These are phyloP conservation scores for Fagus crenata DNA, from an alignment of 306 rosid genomes.

Conservation along the genomic window DNA sequence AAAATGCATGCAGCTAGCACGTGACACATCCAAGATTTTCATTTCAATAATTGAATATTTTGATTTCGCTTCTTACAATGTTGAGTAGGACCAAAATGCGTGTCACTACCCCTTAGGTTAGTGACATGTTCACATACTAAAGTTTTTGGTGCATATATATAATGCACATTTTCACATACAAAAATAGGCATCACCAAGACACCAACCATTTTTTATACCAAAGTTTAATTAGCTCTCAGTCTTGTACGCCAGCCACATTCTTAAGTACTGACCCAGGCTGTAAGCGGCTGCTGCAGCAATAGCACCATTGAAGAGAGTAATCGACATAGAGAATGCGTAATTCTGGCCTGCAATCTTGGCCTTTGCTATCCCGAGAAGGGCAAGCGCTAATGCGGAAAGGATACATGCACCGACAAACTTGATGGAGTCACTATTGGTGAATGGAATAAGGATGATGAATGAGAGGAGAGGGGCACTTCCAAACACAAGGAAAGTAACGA, in stretches of 20 bases:
- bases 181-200: no score
- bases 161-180: no score
- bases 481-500: conserved; percentile 48
- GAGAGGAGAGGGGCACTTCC: conserved; percentile 56
- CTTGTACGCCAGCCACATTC: conserved; percentile 40
- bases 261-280: conserved; percentile 44
- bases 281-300: conserved; percentile 60
- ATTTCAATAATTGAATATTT: no score
- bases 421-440: conserved; percentile 40
- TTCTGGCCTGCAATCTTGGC: conserved; percentile 52
- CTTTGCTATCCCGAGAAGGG: conserved; percentile 51
- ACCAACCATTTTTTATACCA: no score
- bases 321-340: conserved; percentile 33
- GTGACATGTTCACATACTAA: no score
- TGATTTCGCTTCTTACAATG: no score
- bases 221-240: background rate
- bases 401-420: conserved; percentile 60
- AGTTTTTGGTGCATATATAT: no score
- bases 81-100: no score
- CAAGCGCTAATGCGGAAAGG: conserved; percentile 48
- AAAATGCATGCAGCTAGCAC: no score
- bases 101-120: no score
- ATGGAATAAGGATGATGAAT: conserved; percentile 58
- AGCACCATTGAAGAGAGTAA: conserved; percentile 48
- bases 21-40: no score